Base-by-base conservation (phyloP, 1,284 basidiomycete genomes). In the Ustilago xerochloae region DNA sequence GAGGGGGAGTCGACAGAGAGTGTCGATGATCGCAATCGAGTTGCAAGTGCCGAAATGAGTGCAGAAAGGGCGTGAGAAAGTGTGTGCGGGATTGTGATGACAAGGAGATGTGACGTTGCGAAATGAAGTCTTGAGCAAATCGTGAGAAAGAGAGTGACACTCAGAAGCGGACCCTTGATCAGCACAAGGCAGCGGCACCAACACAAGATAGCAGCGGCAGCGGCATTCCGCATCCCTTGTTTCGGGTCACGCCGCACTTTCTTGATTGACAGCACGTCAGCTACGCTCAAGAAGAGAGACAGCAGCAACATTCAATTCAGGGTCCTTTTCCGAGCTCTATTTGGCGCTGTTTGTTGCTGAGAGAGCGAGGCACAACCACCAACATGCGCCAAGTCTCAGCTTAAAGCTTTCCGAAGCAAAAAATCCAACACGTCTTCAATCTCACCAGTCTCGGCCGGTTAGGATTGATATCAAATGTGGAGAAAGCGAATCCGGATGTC, bases 131-230 rank as follows among this genome's bases (percentile, higher is more conserved):
- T 47, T n/a, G n/a, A n/a, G 15, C 18, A 28, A n/a, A 12, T 5
- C 10, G 18, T 7, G 28, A 28, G 7, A 16, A 7, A n/a, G n/a
- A 12, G 41, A 24, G n/a, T n/a, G n/a, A n/a, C n/a, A n/a, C n/a
- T n/a, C n/a, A n/a, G n/a, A n/a, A 47, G 28, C n/a, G 29, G 43
- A 45, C 43, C 43, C 43, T n/a, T 45, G 43, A 39, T 18, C 38
- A 39, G n/a, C 38, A 39, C 4, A 20, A 20, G 38, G 20, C 38
- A 20, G 38, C 38, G 38, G 41, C 22, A 43, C n/a, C n/a, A n/a
- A n/a, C n/a, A n/a, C n/a, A n/a, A n/a, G n/a, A n/a, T n/a, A n/a
- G n/a, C n/a, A n/a, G n/a, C n/a, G n/a, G n/a, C n/a, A n/a, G n/a
- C n/a, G n/a, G n/a, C n/a, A n/a, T n/a, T n/a, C n/a, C n/a, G n/a